These are phyloP conservation scores for Schwanniomyces occidentalis DNA, from an alignment of 805 yeast species.

Conservation along the genomic window DNA sequence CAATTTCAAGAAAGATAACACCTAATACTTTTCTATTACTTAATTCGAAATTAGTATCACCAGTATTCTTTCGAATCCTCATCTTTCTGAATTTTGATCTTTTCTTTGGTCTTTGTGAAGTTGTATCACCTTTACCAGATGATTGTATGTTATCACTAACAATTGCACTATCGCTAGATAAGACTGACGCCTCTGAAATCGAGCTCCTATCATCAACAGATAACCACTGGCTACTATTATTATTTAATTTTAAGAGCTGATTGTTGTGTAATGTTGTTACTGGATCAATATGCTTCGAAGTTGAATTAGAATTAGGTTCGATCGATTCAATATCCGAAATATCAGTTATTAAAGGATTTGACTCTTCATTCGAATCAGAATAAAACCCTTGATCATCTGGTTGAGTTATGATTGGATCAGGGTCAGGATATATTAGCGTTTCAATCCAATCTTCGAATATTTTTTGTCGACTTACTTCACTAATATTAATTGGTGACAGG, in stretches of 20 bases:
- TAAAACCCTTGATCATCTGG: conserved; percentile 45
- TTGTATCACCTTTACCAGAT: not conserved
- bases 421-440: conserved; percentile 26
- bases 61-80: conserved; percentile 2
- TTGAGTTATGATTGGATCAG: conserved; percentile 11
- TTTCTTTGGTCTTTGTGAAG: conserved; percentile 2
- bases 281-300: too few species aligned
- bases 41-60: conserved; percentile 32
- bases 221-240: too few species aligned
- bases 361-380: conserved; percentile 19
- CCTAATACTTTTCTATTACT: conserved; percentile 53
- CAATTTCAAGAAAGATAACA: conserved; percentile 73
- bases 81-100: conserved; percentile 5
- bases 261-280: too few species aligned
- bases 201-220: too few species aligned
- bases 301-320: conserved; percentile 1
- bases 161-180: conserved; percentile 5
- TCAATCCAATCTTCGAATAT: conserved; percentile 26
- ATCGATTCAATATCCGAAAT: conserved; percentile 33
- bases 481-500: conserved; percentile 7
- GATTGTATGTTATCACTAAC: conserved; percentile 6
- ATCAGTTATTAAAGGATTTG: conserved; percentile 13
- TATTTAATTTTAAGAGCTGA: too few species aligned
- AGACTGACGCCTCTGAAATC: too few species aligned
- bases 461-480: conserved; percentile 10